Base-by-base conservation (phyloP, 306 rosid species). In the Begonia masoniana region DNA sequence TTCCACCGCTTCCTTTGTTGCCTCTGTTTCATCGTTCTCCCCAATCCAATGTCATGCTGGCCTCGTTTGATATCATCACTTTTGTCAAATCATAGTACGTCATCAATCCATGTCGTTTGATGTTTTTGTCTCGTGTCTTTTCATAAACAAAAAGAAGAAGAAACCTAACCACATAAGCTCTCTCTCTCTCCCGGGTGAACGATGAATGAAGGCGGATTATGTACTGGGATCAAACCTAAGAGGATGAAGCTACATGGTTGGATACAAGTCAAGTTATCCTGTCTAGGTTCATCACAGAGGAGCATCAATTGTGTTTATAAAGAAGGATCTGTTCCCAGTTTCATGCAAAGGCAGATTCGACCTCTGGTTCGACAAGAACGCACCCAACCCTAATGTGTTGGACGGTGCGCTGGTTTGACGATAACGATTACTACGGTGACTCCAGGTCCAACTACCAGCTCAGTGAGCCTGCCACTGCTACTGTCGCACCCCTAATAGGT, bases 211-310 rank as follows among this genome's bases (percentile, higher is more conserved):
- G 88, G 81, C 74, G 52, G 84, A 82, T 6, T 82, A 71, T 51
- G 71, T 80, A 13, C 55, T 82, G 69, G 94, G 94, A 47, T 59
- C 73, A 2, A 87, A 87, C 57, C 89, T 86, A 0, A 52, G 5
- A n/a, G 10, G 16, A 0, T 61, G 70, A 62, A 83, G 94, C 60
- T 82, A 78, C 84, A 80, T 86, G 96, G 77, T 82, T 6, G 96
- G 94, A 1, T 71, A 64, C 0, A 88, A 84, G 2, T 7, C 78
- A 45, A 78, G 60, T 0, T 82, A 62, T 48, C 86, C 83, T 0
- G 48, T 63, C 1, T 66, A 74, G 6, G 36, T 70, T 52, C 93
- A 80, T 63, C 96, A 82, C 16, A 86, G 94, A 68, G 93, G 56
- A 65, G 80, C 84, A 10, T n/a, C n/a, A n/a, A n/a, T n/a, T n/a